These are phyloP conservation scores for Buddleja alternifolia DNA, from an alignment of 257 asterid genomes.

Conservation along the genomic window DNA sequence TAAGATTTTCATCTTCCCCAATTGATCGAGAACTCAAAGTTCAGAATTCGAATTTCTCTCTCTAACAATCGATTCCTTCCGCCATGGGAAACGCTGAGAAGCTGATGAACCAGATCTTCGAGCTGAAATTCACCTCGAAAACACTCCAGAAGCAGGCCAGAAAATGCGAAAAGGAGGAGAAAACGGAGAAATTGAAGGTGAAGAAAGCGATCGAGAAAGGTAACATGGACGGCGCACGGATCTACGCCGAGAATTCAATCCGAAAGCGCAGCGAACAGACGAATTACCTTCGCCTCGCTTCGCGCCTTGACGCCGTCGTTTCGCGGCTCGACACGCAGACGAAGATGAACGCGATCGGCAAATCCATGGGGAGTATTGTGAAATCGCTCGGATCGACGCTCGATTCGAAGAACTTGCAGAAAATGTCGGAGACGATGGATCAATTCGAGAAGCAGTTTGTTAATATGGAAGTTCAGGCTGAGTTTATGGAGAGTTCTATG, in stretches of 20 bases:
- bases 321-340: constrained; percentile 98
- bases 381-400: constrained; percentile 83
- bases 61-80: constrained; percentile 9
- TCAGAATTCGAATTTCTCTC: constrained; percentile 15
- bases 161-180: constrained; percentile 96
- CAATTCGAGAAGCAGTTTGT: constrained; percentile 90
- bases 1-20: neutral
- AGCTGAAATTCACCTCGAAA: constrained; percentile 86
- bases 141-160: constrained; percentile 83
- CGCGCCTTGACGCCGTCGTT: constrained; percentile 98
- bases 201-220: constrained; percentile 98
- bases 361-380: constrained; percentile 87
- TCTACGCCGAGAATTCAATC: constrained; percentile 98
- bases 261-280: constrained; percentile 97
- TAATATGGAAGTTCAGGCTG: constrained; percentile 99
- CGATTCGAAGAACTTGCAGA: constrained; percentile 77
- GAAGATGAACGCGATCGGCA: constrained; percentile 79
- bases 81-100: constrained; percentile 91
- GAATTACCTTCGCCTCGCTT: constrained; percentile 90
- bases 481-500: constrained; percentile 99
- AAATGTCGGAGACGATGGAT: constrained; percentile 99
- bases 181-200: constrained; percentile 86
- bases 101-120: constrained; percentile 91
- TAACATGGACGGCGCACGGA: constrained; percentile 97
- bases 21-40: neutral